Conservation (phyloP, 768 basidiomycete species). For the Mrakia frigida region DNA sequence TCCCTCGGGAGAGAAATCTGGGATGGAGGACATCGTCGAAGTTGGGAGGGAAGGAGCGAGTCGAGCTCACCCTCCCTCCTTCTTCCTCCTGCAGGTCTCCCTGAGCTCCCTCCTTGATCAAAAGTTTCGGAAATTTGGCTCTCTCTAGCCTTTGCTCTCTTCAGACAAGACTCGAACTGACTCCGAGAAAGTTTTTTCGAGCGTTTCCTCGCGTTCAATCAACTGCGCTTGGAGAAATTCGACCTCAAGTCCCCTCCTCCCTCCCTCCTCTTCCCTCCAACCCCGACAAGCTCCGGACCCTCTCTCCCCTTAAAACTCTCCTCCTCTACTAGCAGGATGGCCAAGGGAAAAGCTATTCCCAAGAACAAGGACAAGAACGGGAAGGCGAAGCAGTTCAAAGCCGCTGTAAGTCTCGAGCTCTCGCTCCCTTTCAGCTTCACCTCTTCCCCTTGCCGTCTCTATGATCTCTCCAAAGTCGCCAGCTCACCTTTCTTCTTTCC, state of each 20-base stretch:
- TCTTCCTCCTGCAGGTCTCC: too few relatives aligned
- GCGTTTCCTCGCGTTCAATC: too few relatives aligned
- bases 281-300: background rate
- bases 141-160: too few relatives aligned
- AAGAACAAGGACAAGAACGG: conserved; percentile 28
- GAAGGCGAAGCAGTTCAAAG: conserved; percentile 10
- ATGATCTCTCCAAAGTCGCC: background rate
- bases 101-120: too few relatives aligned
- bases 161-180: too few relatives aligned
- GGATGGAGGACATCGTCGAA: too few relatives aligned
- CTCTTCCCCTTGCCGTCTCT: too few relatives aligned
- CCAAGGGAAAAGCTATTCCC: conserved; percentile 19
- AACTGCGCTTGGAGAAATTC: background rate
- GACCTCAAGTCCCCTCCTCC: background rate
- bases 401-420: background rate
- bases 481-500: background rate
- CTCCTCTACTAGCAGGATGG: background rate
- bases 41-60: too few relatives aligned
- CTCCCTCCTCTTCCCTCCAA: background rate
- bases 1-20: too few relatives aligned
- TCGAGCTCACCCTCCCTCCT: too few relatives aligned
- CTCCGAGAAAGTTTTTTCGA: too few relatives aligned
- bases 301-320: background rate
- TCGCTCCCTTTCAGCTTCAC: background rate
- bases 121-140: too few relatives aligned